Evolutionary conservation across 495 filamentous ascomycete species (phyloP).

Genomic region (Neurospora sp.): DNA sequence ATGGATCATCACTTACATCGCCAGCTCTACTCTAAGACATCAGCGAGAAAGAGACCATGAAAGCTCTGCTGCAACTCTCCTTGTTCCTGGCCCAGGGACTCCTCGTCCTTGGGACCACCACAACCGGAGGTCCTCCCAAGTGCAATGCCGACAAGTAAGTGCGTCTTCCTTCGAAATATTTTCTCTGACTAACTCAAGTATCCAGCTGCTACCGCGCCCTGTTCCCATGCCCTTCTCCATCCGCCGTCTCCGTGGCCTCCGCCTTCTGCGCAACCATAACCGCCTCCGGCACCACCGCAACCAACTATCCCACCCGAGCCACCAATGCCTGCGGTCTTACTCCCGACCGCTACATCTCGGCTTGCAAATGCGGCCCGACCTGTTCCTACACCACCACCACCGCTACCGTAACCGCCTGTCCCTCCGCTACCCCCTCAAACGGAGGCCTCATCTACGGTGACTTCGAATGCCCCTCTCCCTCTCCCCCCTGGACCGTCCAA

Average conservation of each 20-base stretch:
- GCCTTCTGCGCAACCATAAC: conserved; percentile 16
- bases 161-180: no score
- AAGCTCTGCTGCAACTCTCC: background rate
- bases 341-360: conserved; percentile 13
- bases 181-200: no score
- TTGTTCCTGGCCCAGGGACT: background rate
- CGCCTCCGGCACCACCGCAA: conserved; percentile 8
- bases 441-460: conserved; percentile 11
- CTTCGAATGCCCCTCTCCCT: conserved; percentile 11
- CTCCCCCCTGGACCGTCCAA: conserved; percentile 10
- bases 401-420: conserved; percentile 4
- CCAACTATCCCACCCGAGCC: conserved; percentile 14
- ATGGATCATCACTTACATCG: background rate
- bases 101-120: background rate
- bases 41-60: background rate
- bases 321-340: conserved; percentile 9
- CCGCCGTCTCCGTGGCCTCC: conserved; percentile 7
- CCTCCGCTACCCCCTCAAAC: background rate
- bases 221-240: conserved; percentile 11
- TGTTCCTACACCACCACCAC: conserved; percentile 4
- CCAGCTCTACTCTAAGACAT: background rate
- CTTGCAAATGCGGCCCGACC: conserved; percentile 12
- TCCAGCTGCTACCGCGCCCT: conserved; percentile 14
- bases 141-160: background rate
- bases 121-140: background rate